phyloP scores from a whole-genome alignment of 352 stramenopile genomes.

The Globisporangium radiosum region DNA sequence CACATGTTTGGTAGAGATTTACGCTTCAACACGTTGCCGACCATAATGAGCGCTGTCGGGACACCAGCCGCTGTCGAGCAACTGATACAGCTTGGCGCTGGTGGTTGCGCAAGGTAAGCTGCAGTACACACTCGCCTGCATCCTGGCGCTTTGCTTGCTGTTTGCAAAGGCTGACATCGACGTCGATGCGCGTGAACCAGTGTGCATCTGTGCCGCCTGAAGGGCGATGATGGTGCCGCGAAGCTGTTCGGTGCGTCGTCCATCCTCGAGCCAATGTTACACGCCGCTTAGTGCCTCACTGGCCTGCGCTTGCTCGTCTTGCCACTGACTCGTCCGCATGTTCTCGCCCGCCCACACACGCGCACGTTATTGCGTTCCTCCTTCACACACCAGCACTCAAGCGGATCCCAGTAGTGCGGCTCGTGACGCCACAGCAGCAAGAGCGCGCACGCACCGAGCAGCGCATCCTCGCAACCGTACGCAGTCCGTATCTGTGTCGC shows the following conservation, averaged over 20 bases:
- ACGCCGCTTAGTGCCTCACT: not conserved
- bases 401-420: conserved; percentile 30
- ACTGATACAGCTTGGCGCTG: conserved; percentile 41
- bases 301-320: not conserved
- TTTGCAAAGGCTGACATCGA: not conserved
- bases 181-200: conserved; percentile 13
- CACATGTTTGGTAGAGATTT: too few species aligned
- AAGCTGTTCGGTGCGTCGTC: conserved; percentile 22
- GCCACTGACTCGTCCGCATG: not conserved
- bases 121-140: not conserved
- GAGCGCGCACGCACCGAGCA: conserved; percentile 36
- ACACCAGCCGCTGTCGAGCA: conserved; percentile 20
- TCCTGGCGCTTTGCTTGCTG: too few species aligned
- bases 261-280: not conserved
- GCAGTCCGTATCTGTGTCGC: conserved; percentile 45
- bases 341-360: not conserved
- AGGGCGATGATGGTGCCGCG: conserved; percentile 3
- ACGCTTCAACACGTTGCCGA: too few species aligned
- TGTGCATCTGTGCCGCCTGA: conserved; percentile 41
- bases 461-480: conserved; percentile 26
- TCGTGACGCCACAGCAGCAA: conserved; percentile 34
- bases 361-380: not conserved
- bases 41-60: too few species aligned
- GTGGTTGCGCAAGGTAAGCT: conserved; percentile 55
- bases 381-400: conserved; percentile 38